Percentiles rank a stretch among this genome's conserved stretches.
Evolutionary conservation across 345 rosid genomes (phyloP).

Genomic region (Eucalyptus regnans): DNA sequence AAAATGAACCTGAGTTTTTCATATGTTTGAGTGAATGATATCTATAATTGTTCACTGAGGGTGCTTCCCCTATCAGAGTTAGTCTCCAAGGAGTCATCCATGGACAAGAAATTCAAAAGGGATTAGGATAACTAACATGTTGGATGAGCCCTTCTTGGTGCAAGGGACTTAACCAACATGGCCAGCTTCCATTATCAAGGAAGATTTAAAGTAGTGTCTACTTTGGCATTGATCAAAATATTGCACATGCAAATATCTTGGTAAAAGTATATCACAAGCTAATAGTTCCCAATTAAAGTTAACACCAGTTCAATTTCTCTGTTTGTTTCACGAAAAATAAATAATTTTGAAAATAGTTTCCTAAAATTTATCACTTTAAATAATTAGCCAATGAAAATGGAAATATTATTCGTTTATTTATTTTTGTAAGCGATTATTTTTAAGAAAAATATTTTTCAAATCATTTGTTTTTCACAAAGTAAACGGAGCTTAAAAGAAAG

Average conservation of each 20-base stretch:
- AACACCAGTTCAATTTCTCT: fast-evolving
- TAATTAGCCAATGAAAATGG: no score
- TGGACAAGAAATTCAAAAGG: background rate
- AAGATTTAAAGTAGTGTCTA: background rate
- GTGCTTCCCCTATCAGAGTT: background rate
- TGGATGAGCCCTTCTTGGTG: background rate
- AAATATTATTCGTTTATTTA: no score
- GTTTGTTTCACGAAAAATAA: fast-evolving
- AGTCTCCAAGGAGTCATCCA: background rate
- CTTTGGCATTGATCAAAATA: background rate
- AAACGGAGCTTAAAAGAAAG: no score
- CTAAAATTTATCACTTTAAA: no score
- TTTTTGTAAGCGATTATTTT: no score
- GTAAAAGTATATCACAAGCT: no score
- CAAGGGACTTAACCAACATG: background rate
- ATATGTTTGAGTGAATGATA: background rate
- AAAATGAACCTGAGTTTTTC: background rate
- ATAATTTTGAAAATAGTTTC: no score
- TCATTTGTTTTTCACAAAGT: fast-evolving
- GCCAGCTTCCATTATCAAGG: no score
- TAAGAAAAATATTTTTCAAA: no score
- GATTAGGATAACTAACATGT: background rate
- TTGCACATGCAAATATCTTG: no score
- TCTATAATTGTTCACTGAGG: fast-evolving
- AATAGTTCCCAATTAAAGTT: no score